Evolutionary conservation across 495 filamentous ascomycete species (phyloP).

Genomic region (Neurospora pannonica): DNA sequence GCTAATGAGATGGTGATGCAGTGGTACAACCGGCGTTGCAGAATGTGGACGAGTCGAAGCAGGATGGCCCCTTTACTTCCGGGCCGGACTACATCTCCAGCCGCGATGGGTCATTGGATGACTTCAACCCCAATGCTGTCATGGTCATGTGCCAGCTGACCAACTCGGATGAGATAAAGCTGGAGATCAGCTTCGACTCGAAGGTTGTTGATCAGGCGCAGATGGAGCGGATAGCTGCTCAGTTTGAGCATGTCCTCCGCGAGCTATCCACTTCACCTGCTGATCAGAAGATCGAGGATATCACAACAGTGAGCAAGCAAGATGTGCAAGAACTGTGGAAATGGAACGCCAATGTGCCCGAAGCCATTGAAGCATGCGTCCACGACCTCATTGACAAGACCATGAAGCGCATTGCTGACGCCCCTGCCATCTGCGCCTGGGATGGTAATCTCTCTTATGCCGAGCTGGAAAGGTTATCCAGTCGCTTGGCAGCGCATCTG

Average conservation of each 20-base stretch:
- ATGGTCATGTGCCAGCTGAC: not conserved
- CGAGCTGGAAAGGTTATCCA: conserved; percentile 38
- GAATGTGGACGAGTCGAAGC: not conserved
- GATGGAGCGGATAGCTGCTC: conserved; percentile 6
- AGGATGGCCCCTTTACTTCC: not conserved
- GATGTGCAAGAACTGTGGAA: not conserved
- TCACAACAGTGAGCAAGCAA: not conserved
- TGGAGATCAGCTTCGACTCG: conserved; percentile 9
- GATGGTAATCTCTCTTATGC: conserved; percentile 43
- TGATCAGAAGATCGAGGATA: not conserved
- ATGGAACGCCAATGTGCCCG: conserved; percentile 7
- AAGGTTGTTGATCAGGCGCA: not conserved
- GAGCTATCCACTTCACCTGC: not conserved
- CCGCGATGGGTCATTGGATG: not conserved
- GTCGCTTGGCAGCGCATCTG: conserved; percentile 35
- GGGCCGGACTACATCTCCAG: not conserved
- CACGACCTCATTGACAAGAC: conserved; percentile 15
- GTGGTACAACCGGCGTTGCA: not conserved
- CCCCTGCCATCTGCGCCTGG: conserved; percentile 25
- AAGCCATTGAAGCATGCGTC: conserved; percentile 3
- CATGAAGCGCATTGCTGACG: not conserved
- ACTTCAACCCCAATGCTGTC: not conserved
- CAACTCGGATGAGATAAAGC: not conserved
- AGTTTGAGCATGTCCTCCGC: conserved; percentile 5
- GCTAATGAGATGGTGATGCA: not conserved